phyloP scores from a whole-genome alignment of 352 stramenopile genomes.

The Globisporangium heterothallicum region DNA sequence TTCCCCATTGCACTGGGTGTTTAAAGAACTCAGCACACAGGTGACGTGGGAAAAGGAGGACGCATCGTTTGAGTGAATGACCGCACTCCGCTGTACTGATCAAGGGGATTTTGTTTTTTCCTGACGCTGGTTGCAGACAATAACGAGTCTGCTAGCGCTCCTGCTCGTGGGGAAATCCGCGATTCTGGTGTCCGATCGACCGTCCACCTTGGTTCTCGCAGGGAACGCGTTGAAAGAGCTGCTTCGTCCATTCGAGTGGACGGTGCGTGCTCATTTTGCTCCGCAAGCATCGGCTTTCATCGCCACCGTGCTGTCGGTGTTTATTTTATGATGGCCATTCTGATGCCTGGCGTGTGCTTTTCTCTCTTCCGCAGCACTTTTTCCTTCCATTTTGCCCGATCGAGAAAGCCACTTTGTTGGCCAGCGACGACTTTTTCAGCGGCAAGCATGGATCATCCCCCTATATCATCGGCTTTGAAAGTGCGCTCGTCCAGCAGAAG shows the following conservation, averaged over 20 bases:
- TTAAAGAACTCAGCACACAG: constrained; percentile 56
- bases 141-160: constrained; percentile 35
- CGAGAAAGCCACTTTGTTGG: constrained; percentile 23
- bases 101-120: too few species aligned
- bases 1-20: constrained; percentile 29
- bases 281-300: too few species aligned
- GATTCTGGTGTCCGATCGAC: constrained; percentile 48
- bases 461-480: constrained; percentile 55
- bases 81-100: not conserved
- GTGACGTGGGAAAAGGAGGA: constrained; percentile 12
- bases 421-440: constrained; percentile 30
- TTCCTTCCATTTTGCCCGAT: constrained; percentile 54
- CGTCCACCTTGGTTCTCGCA: constrained; percentile 30
- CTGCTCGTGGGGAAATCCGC: constrained; percentile 48
- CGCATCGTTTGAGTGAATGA: not conserved
- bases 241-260: constrained; percentile 53
- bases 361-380: constrained; percentile 26
- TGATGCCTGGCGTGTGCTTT: too few species aligned
- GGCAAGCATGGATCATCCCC: constrained; percentile 15
- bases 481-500: constrained; percentile 39
- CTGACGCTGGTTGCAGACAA: constrained; percentile 30
- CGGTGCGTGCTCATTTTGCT: too few species aligned
- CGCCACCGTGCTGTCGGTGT: too few species aligned
- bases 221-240: constrained; percentile 33
- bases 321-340: too few species aligned